A percentile compares a stretch with the other conserved stretches of the same genome.
Evolutionary conservation across 768 basidiomycete species (phyloP).

Genomic region (Asterophora parasitica): DNA sequence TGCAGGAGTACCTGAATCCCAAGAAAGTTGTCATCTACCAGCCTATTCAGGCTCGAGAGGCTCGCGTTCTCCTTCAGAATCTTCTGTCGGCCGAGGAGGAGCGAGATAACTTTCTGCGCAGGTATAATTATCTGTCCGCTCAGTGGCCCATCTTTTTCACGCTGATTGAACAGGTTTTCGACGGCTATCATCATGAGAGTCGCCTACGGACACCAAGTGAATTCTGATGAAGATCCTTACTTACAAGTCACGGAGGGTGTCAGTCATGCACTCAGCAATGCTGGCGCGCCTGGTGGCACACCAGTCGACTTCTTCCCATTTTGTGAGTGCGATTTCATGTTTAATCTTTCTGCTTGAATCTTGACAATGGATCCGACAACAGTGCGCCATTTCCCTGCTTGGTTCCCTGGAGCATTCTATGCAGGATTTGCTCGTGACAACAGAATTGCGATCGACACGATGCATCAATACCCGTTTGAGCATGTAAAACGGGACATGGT

Average conservation of each 20-base stretch:
- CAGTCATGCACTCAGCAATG: constrained; percentile 17
- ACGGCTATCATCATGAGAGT: constrained; percentile 21
- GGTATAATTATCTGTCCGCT: not conserved
- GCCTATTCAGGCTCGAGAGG: constrained; percentile 21
- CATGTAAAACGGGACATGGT: constrained; percentile 30
- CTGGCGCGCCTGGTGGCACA: constrained; percentile 19
- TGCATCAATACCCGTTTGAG: constrained; percentile 28
- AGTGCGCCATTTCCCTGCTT: constrained; percentile 29
- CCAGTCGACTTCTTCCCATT: constrained; percentile 19
- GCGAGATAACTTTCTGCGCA: not conserved
- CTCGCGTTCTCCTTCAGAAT: constrained; percentile 23
- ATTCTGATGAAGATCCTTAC: constrained; percentile 30
- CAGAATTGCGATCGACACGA: constrained; percentile 7
- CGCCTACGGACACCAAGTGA: constrained; percentile 29
- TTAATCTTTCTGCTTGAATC: not conserved
- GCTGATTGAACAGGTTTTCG: not conserved
- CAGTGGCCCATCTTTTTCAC: not conserved
- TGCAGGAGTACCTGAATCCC: constrained; percentile 22
- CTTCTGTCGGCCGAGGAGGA: constrained; percentile 21
- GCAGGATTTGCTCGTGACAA: constrained; percentile 15
- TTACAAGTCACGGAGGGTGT: constrained; percentile 29
- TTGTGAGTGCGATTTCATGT: constrained; percentile 15
- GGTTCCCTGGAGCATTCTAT: constrained; percentile 28
- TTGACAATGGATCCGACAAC: not conserved
- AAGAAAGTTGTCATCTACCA: constrained; percentile 11